Evolutionary conservation across 1,284 basidiomycete species (phyloP).

Genomic region (Sparassis latifolia): DNA sequence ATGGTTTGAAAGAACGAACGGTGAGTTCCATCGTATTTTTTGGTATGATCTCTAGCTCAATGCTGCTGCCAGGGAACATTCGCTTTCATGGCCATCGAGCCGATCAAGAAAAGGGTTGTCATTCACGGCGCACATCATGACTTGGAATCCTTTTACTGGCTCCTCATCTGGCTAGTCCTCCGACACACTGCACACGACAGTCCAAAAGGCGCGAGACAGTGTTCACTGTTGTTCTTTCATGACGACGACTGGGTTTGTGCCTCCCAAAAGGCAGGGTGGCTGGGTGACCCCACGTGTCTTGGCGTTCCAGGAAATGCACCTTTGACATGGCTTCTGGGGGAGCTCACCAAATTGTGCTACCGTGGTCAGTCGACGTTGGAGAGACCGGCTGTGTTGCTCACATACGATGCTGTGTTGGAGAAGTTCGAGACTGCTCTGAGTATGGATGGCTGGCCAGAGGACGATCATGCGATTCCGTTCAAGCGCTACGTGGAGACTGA

Average conservation of each 20-base stretch:
- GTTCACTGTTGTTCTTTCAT: background rate
- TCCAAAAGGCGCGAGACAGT: background rate
- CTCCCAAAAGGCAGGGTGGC: background rate
- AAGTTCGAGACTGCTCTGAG: background rate
- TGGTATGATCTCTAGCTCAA: background rate
- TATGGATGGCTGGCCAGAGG: background rate
- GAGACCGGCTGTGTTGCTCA: background rate
- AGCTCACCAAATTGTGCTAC: background rate
- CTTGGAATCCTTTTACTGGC: slow-evolving; percentile 14
- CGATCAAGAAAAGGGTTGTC: background rate
- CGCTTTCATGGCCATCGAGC: slow-evolving; percentile 10
- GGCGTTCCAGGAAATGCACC: background rate
- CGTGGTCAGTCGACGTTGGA: background rate
- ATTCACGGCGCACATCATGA: slow-evolving; percentile 9
- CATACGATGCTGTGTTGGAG: background rate
- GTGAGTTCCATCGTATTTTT: slow-evolving; percentile 2
- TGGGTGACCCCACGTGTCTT: background rate
- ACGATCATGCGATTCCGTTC: background rate
- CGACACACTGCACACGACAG: slow-evolving; percentile 6
- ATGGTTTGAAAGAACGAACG: slow-evolving; percentile 4
- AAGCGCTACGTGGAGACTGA: background rate
- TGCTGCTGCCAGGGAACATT: slow-evolving; percentile 8
- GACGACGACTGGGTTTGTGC: background rate
- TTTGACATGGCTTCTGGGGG: background rate
- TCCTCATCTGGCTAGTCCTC: slow-evolving; percentile 11